phyloP scores from a whole-genome alignment of 257 asterid species.

The Leptodermis oblonga region DNA sequence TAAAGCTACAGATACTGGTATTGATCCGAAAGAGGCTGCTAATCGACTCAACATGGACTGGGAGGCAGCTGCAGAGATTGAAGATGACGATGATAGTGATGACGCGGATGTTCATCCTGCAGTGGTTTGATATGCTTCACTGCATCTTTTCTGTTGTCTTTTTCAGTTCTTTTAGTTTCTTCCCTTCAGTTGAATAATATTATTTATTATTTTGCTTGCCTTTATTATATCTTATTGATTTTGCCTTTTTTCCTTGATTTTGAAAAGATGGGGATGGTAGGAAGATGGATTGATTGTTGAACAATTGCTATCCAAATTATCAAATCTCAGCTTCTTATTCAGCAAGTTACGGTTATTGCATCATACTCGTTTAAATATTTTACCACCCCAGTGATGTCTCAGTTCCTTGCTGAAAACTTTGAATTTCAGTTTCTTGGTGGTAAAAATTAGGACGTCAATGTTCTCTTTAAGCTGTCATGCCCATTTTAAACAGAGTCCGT shows the following conservation, averaged over 20 bases:
- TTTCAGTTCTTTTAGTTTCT: not conserved
- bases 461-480: too few relatives aligned
- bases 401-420: too few relatives aligned
- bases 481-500: too few relatives aligned
- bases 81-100: slow-evolving; percentile 46
- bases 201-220: not conserved
- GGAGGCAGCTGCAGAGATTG: slow-evolving; percentile 94
- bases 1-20: slow-evolving; percentile 78
- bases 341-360: not conserved
- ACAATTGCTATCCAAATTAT: not conserved
- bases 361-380: not conserved
- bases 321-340: not conserved
- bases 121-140: slow-evolving; percentile 47
- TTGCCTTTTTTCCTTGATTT: not conserved
- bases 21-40: slow-evolving; percentile 80
- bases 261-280: not conserved
- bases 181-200: not conserved
- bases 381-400: not conserved
- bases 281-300: not conserved
- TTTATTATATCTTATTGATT: not conserved
- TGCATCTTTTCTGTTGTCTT: slow-evolving; percentile 6
- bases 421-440: not conserved
- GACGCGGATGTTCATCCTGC: slow-evolving; percentile 74
- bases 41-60: slow-evolving; percentile 84
- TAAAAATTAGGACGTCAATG: too few relatives aligned